Conservation (phyloP, 176 grass and related monocot genomes). For the Miscanthus lutarioriparius region DNA sequence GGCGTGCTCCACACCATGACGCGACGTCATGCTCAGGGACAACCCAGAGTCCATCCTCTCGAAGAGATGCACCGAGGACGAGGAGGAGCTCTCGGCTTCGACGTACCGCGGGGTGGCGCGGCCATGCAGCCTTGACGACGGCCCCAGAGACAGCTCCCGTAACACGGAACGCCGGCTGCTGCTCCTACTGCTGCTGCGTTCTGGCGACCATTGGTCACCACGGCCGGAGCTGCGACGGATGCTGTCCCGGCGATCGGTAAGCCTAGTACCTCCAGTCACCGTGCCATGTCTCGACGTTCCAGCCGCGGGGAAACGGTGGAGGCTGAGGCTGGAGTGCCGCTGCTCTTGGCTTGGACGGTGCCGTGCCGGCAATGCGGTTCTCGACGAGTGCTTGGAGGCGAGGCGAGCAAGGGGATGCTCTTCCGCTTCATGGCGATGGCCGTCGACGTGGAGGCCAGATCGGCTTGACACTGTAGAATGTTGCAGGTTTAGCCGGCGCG, state of each 20-base stretch:
- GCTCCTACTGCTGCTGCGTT: neutral
- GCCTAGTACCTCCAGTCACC: neutral
- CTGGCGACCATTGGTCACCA: neutral
- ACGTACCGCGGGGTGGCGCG: neutral
- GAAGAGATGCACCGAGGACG: neutral
- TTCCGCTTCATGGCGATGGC: neutral
- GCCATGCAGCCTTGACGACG: neutral
- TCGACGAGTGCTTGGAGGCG: constrained; percentile 28
- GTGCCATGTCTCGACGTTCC: neutral
- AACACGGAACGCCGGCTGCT: neutral
- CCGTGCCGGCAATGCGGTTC: neutral
- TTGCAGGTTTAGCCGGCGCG: constrained; percentile 23
- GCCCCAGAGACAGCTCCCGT: neutral
- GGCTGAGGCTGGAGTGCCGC: neutral
- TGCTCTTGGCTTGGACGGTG: neutral
- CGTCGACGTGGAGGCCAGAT: neutral
- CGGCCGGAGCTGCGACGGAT: neutral
- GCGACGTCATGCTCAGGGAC: neutral
- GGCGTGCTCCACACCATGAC: neutral
- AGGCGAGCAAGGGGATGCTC: neutral
- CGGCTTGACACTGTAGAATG: constrained; percentile 6
- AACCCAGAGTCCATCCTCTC: neutral
- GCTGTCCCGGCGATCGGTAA: neutral
- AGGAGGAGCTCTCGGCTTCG: neutral
- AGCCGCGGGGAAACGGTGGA: neutral